These are phyloP conservation scores for Tardiomyces digboiensis DNA, from an alignment of 1,139 yeast species.

Conservation along the genomic window DNA sequence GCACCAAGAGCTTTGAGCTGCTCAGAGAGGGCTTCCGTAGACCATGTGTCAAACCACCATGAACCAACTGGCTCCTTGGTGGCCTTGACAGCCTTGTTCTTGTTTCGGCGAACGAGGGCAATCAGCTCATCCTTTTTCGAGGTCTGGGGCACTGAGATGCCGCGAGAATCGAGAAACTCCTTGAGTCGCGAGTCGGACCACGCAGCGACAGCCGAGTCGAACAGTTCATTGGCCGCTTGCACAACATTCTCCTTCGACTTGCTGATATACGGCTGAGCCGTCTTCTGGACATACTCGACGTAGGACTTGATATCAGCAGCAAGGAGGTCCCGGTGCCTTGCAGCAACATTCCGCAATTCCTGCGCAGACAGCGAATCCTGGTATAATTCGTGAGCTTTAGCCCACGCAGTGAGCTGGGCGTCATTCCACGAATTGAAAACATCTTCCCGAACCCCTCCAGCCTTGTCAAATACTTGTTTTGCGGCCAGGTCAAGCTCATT, in stretches of 20 bases:
- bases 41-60: conserved; percentile 39
- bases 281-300: conserved; percentile 11
- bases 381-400: conserved; percentile 34
- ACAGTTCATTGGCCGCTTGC: conserved; percentile 2
- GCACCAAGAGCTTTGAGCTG: conserved; percentile 33
- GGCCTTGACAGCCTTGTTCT: conserved; percentile 33
- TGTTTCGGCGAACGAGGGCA: conserved; percentile 37
- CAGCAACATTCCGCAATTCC: conserved; percentile 31
- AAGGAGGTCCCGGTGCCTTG: conserved; percentile 23
- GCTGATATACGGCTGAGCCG: conserved; percentile 16
- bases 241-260: conserved; percentile 13
- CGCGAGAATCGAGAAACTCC: conserved; percentile 44
- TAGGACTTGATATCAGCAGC: conserved; percentile 10
- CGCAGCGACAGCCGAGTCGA: conserved; percentile 10
- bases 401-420: conserved; percentile 38
- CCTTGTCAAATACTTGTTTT: conserved; percentile 31
- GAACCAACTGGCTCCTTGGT: conserved; percentile 22
- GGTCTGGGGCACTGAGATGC: conserved; percentile 36
- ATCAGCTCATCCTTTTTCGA: conserved; percentile 39
- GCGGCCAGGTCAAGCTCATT: conserved; percentile 36
- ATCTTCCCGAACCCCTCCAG: conserved; percentile 35
- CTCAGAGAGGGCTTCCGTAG: conserved; percentile 30
- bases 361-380: conserved; percentile 29
- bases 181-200: conserved; percentile 35
- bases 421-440: conserved; percentile 41